These are phyloP conservation scores for Pseudevernia furfuracea DNA, from an alignment of 495 filamentous ascomycete species.

Conservation along the genomic window DNA sequence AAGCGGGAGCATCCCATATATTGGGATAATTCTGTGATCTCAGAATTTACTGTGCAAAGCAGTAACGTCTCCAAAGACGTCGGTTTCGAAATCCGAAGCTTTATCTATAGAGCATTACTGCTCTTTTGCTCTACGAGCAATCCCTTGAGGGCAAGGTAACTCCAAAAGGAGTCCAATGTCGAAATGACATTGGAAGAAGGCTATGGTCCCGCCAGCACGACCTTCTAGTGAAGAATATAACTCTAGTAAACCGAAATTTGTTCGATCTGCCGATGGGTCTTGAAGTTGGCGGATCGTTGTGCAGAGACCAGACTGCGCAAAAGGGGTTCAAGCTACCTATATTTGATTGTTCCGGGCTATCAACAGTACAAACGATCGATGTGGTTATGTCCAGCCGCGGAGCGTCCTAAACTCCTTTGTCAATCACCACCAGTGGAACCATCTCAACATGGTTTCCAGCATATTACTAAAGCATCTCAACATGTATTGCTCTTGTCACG, in stretches of 20 bases:
- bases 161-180: neutral
- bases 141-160: neutral
- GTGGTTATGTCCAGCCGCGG: neutral
- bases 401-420: neutral
- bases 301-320: neutral
- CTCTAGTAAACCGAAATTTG: neutral
- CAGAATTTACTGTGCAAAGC: neutral
- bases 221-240: neutral
- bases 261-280: neutral
- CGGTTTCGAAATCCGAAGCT: neutral
- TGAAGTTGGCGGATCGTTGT: neutral
- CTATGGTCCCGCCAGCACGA: too few species aligned
- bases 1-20: neutral
- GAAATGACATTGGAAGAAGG: too few species aligned
- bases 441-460: neutral
- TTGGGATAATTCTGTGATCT: neutral
- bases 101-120: neutral
- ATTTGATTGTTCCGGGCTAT: too few species aligned
- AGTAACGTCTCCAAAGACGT: constrained; percentile 1
- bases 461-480: neutral
- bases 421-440: neutral
- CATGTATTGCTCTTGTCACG: neutral
- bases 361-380: too few species aligned
- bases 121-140: neutral
- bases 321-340: too few species aligned